Evolutionary conservation across 78 protist species (phyloP), one percentile per base, ranked within the genome.

Genomic region (Dictyostelium brefeldianum): DNA sequence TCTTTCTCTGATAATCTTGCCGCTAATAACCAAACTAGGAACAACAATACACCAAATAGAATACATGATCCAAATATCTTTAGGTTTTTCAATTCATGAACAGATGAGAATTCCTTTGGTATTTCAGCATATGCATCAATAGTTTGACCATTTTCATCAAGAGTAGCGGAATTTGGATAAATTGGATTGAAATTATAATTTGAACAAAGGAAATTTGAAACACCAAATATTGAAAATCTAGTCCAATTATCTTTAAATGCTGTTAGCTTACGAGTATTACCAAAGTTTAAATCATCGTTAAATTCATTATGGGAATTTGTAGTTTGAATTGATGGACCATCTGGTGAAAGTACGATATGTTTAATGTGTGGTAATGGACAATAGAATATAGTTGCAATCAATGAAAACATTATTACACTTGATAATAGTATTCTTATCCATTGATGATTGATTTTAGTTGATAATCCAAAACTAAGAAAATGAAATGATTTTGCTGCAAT

Each of bases 171-270:
- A 25, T 54, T 31, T 4, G 27, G 31, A 22, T 22, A 29, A n/a
- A 87, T 18, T 18, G 93, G 93, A 36, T 87, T 74, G 71, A 65
- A 74, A 47, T 77, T 87, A 75, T 87, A 87, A 41, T 77, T 59
- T 14, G 78, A 67, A 31, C 93, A 87, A 18, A 87, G 79, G 65
- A 57, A 77, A 80, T 87, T 87, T n/a, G 93, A 87, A 36, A 51
- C 67, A 12, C 93, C 93, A 3, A 87, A 56, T 11, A 75, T 62
- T 43, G 93, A 22, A 54, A 87, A 87, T 9, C 93, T 17, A 10
- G 64, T 36, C 93, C 93, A 87, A 51, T 87, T 77, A n/a, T 77
- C 84, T 50, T 87, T 87, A 56, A 87, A 77, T 27, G 56, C 51
- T 2, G 47, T 27, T n/a, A 48, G 11, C 22, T 56, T 50, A 12